Percentiles rank a stretch among this genome's conserved stretches.
Evolutionary conservation across 108 stramenopile species (phyloP).

Genomic region (Aurantiochytrium sp.): DNA sequence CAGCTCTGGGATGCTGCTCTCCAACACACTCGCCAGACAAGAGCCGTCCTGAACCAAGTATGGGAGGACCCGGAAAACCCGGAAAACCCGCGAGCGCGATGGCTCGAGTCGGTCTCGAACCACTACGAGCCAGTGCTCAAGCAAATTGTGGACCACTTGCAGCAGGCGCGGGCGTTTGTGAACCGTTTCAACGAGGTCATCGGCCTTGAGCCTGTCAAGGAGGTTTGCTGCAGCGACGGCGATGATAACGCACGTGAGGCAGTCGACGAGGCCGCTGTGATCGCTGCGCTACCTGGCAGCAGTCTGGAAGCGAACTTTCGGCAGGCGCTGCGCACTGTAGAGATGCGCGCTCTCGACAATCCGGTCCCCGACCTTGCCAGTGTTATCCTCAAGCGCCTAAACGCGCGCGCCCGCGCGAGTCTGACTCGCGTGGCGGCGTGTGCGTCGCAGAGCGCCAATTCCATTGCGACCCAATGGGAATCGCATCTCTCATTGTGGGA

Average conservation of each 20-base stretch:
- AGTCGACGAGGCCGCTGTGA: too few relatives aligned
- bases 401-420: background rate
- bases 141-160: background rate
- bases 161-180: background rate
- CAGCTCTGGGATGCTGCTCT: background rate
- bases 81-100: background rate
- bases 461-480: background rate
- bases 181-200: background rate
- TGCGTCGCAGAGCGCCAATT: background rate
- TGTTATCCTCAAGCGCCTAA: background rate
- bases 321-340: background rate
- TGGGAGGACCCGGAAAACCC: background rate
- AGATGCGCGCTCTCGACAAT: background rate
- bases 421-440: background rate
- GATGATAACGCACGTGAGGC: too few relatives aligned
- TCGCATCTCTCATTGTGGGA: background rate
- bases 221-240: too few relatives aligned
- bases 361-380: background rate
- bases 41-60: background rate
- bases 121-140: background rate
- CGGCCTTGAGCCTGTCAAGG: background rate
- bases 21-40: background rate
- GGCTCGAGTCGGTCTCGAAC: background rate
- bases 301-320: background rate
- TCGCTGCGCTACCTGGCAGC: too few relatives aligned